phyloP scores from a whole-genome alignment of 352 stramenopile species.

The Phytophthora fragariaefolia region DNA sequence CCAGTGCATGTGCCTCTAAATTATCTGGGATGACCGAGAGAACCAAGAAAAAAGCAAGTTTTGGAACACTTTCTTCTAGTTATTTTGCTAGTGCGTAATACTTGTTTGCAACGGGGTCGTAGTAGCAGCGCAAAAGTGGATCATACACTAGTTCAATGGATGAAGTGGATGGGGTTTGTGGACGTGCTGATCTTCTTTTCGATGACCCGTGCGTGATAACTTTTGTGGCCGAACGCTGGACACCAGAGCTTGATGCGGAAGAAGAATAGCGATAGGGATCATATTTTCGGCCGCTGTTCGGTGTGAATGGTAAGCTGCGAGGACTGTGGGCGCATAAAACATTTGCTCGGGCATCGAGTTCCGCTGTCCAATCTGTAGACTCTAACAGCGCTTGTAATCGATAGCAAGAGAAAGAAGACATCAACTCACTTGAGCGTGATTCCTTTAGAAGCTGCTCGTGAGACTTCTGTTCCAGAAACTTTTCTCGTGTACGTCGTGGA shows the following conservation, averaged over 20 bases:
- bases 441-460: neutral
- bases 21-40: conserved; percentile 1
- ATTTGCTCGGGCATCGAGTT: conserved; percentile 26
- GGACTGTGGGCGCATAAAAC: neutral
- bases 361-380: conserved; percentile 70
- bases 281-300: neutral
- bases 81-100: conserved; percentile 85
- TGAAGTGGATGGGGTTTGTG: conserved; percentile 20
- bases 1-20: conserved; percentile 1
- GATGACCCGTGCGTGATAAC: conserved; percentile 2
- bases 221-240: neutral
- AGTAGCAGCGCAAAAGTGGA: conserved; percentile 85
- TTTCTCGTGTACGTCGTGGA: conserved; percentile 2
- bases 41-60: neutral
- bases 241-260: neutral
- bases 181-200: conserved; percentile 3
- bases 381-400: conserved; percentile 68
- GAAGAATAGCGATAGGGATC: neutral
- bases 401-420: conserved; percentile 46
- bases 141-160: conserved; percentile 87
- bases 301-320: neutral
- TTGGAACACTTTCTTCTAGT: conserved; percentile 25
- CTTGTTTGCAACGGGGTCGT: conserved; percentile 81
- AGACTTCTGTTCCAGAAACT: neutral
- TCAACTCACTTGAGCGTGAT: conserved; percentile 13